These are phyloP conservation scores for Leucogyrophana mollusca DNA, from an alignment of 768 basidiomycete species.

Conservation along the genomic window DNA sequence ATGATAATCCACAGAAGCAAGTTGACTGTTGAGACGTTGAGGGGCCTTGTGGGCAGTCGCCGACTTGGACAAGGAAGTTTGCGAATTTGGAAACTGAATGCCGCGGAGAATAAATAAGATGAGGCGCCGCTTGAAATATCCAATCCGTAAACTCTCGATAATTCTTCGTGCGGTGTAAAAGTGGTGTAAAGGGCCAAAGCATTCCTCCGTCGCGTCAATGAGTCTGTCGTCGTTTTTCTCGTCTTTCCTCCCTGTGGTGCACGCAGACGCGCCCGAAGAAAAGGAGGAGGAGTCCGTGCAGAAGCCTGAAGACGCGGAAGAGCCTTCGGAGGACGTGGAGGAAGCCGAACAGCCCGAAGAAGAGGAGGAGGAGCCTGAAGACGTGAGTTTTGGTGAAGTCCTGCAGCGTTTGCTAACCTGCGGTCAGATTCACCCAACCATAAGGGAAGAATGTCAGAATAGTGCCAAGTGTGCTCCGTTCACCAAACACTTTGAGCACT, in stretches of 20 bases:
- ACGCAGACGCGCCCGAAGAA: slow-evolving; percentile 39
- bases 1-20: too few species aligned
- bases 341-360: slow-evolving; percentile 37
- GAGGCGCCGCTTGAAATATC: slow-evolving; percentile 15
- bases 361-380: slow-evolving; percentile 70
- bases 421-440: slow-evolving; percentile 58
- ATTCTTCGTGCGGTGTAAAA: slow-evolving; percentile 7
- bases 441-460: slow-evolving; percentile 76
- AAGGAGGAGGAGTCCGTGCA: slow-evolving; percentile 32
- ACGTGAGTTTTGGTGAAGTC: slow-evolving; percentile 50
- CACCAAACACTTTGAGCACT: slow-evolving; percentile 85
- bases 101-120: slow-evolving; percentile 7
- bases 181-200: slow-evolving; percentile 7
- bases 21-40: too few species aligned
- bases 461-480: slow-evolving; percentile 63
- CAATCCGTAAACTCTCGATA: slow-evolving; percentile 28
- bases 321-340: slow-evolving; percentile 22
- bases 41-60: too few species aligned
- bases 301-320: slow-evolving; percentile 34
- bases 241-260: slow-evolving; percentile 37
- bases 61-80: too few species aligned
- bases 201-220: slow-evolving; percentile 28
- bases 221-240: slow-evolving; percentile 44
- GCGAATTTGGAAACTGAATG: too few species aligned
- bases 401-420: neutral